phyloP scores from a whole-genome alignment of 805 yeast genomes.

The Dipodascus geniculatus region DNA sequence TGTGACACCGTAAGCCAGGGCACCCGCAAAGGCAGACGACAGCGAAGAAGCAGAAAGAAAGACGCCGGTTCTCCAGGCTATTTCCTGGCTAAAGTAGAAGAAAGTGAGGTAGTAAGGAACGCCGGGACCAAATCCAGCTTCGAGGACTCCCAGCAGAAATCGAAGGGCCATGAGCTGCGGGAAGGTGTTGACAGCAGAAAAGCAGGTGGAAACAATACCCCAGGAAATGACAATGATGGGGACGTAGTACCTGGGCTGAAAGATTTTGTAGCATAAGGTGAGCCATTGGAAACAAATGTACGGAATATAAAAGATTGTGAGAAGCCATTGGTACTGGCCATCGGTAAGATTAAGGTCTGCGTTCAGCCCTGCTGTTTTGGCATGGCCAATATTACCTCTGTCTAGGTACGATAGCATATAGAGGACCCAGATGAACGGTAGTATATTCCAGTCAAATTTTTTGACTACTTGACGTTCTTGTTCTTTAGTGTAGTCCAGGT shows the following conservation, averaged over 20 bases:
- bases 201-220: slow-evolving; percentile 37
- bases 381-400: slow-evolving; percentile 43
- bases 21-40: slow-evolving; percentile 48
- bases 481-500: slow-evolving; percentile 4
- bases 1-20: slow-evolving; percentile 39
- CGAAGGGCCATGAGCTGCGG: slow-evolving; percentile 36
- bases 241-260: slow-evolving; percentile 35
- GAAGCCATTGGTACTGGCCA: slow-evolving; percentile 33
- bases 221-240: slow-evolving; percentile 31
- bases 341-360: slow-evolving; percentile 32
- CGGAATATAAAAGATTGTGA: slow-evolving; percentile 38
- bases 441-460: slow-evolving; percentile 32
- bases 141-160: slow-evolving; percentile 39
- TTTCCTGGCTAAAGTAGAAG: slow-evolving; percentile 37
- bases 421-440: slow-evolving; percentile 35
- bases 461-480: slow-evolving; percentile 2
- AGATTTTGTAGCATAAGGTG: slow-evolving; percentile 33
- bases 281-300: slow-evolving; percentile 38
- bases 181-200: slow-evolving; percentile 32
- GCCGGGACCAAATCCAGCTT: slow-evolving; percentile 40
- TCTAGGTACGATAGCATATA: slow-evolving; percentile 41
- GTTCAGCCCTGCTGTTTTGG: slow-evolving; percentile 39
- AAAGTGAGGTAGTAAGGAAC: slow-evolving; percentile 36
- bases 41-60: slow-evolving; percentile 42
- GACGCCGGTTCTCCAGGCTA: slow-evolving; percentile 36